Conservation (phyloP, 2,329 filamentous ascomycete species). For the Orbilia brochopaga region DNA sequence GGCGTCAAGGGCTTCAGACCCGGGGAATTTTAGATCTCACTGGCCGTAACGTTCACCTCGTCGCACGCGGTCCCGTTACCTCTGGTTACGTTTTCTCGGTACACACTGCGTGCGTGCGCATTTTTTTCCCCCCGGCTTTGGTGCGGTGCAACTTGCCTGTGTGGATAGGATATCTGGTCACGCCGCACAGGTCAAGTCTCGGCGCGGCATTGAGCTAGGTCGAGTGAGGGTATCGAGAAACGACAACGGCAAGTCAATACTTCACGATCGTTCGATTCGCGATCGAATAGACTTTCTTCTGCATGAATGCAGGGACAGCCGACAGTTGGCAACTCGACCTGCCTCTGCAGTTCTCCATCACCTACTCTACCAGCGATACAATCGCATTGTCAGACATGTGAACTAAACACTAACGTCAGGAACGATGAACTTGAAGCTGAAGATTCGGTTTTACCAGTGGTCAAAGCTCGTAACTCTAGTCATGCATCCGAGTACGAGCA, state of each 20-base stretch:
- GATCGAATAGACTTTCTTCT: neutral
- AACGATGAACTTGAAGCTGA: too few relatives aligned
- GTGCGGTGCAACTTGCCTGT: too few relatives aligned
- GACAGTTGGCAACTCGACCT: neutral
- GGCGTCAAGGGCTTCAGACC: slow-evolving; percentile 1
- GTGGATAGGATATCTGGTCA: too few relatives aligned
- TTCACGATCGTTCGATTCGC: neutral
- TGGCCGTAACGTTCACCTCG: neutral
- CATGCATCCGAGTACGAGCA: neutral
- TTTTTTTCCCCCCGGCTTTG: too few relatives aligned
- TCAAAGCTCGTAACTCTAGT: too few relatives aligned
- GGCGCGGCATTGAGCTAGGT: too few relatives aligned
- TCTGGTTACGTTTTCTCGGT: too few relatives aligned
- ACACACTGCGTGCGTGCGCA: too few relatives aligned
- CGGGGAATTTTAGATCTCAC: slow-evolving; percentile 3
- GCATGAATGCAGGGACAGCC: slow-evolving; percentile 4
- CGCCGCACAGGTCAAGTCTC: too few relatives aligned
- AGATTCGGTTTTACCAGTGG: too few relatives aligned
- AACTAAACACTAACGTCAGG: too few relatives aligned
- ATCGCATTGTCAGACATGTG: slow-evolving; percentile 6
- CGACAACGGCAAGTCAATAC: neutral
- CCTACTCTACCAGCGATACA: neutral
- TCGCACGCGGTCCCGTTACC: neutral
- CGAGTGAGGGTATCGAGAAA: neutral
- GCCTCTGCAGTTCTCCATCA: neutral